Conservation (phyloP, 768 basidiomycete species). For the Leccinum imitatum region DNA sequence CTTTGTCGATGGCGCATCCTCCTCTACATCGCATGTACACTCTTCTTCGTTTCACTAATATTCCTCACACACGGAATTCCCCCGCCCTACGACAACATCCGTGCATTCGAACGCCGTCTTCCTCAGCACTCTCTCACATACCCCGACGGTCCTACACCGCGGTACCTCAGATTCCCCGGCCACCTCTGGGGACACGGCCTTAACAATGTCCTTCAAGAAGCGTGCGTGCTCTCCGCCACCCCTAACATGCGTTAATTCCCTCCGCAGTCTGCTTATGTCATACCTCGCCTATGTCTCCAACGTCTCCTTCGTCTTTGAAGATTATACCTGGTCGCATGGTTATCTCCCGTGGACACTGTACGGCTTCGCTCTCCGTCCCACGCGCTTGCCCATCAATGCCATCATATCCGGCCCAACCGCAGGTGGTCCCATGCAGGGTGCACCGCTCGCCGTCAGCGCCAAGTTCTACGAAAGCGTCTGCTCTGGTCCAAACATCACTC, state of each 20-base stretch:
- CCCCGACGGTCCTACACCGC: slow-evolving; percentile 10
- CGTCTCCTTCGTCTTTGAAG: slow-evolving; percentile 61
- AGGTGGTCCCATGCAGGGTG: slow-evolving; percentile 40
- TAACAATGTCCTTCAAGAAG: slow-evolving; percentile 63
- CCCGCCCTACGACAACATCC: slow-evolving; percentile 38
- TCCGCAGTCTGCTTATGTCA: slow-evolving; percentile 45
- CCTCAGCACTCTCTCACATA: slow-evolving; percentile 37
- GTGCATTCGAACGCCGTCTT: slow-evolving; percentile 35
- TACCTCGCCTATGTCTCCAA: slow-evolving; percentile 51
- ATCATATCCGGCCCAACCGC: slow-evolving; percentile 57
- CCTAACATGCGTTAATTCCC: background rate
- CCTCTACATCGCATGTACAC: slow-evolving; percentile 18
- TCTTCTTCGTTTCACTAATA: slow-evolving; percentile 29
- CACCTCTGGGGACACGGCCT: slow-evolving; percentile 62
- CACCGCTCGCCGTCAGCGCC: slow-evolving; percentile 43
- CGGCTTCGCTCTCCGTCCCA: slow-evolving; percentile 50
- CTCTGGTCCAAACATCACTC: slow-evolving; percentile 30
- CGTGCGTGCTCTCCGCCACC: slow-evolving; percentile 37
- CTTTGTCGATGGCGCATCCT: slow-evolving; percentile 25
- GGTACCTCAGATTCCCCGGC: slow-evolving; percentile 50
- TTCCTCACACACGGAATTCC: slow-evolving; percentile 39
- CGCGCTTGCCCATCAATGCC: slow-evolving; percentile 55
- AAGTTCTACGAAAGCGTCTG: slow-evolving; percentile 53
- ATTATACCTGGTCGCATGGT: slow-evolving; percentile 58
- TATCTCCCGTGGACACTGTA: slow-evolving; percentile 56